Percentiles rank a stretch among this genome's conserved stretches.
These are phyloP conservation scores for Zygosaccharomyces gambellarensis DNA, from an alignment of 805 yeast species.

Conservation along the genomic window DNA sequence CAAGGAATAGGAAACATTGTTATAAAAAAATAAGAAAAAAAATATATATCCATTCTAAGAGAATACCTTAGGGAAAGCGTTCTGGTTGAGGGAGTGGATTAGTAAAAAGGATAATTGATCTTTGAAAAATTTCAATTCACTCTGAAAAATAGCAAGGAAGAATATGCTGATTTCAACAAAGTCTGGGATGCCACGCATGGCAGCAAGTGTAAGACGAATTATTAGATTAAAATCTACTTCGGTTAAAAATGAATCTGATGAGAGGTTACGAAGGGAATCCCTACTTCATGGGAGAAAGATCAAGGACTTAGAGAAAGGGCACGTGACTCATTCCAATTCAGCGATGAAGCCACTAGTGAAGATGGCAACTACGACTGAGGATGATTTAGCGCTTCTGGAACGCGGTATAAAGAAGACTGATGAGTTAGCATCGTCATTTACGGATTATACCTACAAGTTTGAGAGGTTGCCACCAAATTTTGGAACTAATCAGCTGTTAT, in stretches of 20 bases:
- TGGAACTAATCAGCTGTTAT: conserved; percentile 54
- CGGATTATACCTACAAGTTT: conserved; percentile 29
- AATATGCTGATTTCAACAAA: not conserved
- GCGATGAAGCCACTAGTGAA: not conserved
- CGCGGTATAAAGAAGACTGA: conserved; percentile 26
- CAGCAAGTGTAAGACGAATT: not conserved
- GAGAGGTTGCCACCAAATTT: conserved; percentile 51
- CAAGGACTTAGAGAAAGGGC: not conserved
- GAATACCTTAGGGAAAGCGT: no score
- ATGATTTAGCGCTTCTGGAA: conserved; percentile 22
- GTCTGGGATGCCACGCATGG: not conserved
- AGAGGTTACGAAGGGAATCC: conserved; percentile 1
- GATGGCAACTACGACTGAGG: conserved; percentile 2
- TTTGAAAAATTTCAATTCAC: not conserved
- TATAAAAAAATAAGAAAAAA: not conserved
- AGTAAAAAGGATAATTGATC: no score
- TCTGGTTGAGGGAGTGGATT: no score
- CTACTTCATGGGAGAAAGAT: conserved; percentile 5
- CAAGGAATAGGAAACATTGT: not conserved
- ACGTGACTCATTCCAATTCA: not conserved
- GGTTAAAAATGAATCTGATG: conserved; percentile 2
- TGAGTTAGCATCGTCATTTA: conserved; percentile 24
- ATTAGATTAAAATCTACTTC: conserved; percentile 7
- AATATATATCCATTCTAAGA: no score
- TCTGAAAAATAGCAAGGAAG: not conserved